A percentile compares a stretch with the other conserved stretches of the same genome.
Evolutionary conservation across 768 basidiomycete species (phyloP).

Genomic region (Cyathus striatus): DNA sequence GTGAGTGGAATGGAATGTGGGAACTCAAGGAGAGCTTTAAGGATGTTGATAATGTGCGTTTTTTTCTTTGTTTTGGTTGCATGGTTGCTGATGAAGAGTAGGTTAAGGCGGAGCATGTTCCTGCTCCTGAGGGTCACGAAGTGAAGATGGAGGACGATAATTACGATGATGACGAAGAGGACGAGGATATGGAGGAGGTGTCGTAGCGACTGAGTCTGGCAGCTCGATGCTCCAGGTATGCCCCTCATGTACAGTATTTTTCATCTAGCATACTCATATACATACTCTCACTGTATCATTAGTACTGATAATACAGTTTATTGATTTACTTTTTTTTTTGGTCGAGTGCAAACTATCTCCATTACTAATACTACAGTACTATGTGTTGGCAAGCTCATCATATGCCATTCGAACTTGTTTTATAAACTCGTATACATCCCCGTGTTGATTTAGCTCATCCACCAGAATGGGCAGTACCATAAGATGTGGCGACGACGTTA

Average conservation of each 20-base stretch:
- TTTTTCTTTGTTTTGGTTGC: slow-evolving; percentile 1
- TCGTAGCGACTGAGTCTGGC: too few relatives aligned
- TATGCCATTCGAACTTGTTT: slow-evolving; percentile 58
- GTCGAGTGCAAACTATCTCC: too few relatives aligned
- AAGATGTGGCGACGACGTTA: slow-evolving; percentile 73
- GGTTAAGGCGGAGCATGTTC: slow-evolving; percentile 43
- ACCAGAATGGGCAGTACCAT: slow-evolving; percentile 64
- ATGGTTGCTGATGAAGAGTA: slow-evolving; percentile 10
- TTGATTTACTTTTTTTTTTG: too few relatives aligned
- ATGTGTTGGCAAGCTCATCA: too few relatives aligned
- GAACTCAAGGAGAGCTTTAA: slow-evolving; percentile 74
- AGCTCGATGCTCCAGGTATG: too few relatives aligned
- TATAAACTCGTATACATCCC: slow-evolving; percentile 71
- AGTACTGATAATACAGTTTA: too few relatives aligned
- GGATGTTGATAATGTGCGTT: slow-evolving; percentile 38
- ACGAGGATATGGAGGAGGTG: slow-evolving; percentile 71
- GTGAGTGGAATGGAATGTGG: slow-evolving; percentile 78
- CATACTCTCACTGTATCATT: too few relatives aligned
- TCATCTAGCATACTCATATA: too few relatives aligned
- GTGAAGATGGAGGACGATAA: slow-evolving; percentile 50
- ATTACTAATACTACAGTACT: too few relatives aligned
- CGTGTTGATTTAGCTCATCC: slow-evolving; percentile 62
- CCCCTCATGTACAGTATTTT: too few relatives aligned
- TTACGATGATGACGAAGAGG: slow-evolving; percentile 51
- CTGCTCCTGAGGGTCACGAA: slow-evolving; percentile 25